phyloP scores from a whole-genome alignment of 2,329 filamentous ascomycete genomes.

The Fusarium sp. region DNA sequence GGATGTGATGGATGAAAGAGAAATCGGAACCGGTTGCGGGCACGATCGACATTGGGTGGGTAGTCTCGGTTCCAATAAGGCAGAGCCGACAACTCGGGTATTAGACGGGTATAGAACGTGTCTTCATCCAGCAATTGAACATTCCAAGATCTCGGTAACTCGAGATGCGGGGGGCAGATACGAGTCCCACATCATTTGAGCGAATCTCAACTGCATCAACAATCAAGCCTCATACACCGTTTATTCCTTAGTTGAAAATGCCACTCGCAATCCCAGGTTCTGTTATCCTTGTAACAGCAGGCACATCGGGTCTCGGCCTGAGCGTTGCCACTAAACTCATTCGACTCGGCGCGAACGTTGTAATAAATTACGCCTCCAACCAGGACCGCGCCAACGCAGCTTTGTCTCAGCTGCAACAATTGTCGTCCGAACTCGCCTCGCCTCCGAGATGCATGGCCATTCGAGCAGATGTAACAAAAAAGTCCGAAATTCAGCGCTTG shows the following conservation, averaged over 20 bases:
- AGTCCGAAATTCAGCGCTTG: neutral
- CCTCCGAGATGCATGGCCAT: neutral
- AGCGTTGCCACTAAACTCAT: slow-evolving; percentile 5
- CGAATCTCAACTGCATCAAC: neutral
- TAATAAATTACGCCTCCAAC: slow-evolving; percentile 9
- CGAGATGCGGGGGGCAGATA: too few species aligned
- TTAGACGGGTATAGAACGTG: neutral
- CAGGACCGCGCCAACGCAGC: neutral
- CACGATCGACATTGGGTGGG: neutral
- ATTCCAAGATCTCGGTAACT: too few species aligned
- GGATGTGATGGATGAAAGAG: slow-evolving; percentile 14
- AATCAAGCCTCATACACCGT: too few species aligned
- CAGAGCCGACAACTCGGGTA: slow-evolving; percentile 5
- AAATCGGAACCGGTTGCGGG: slow-evolving; percentile 36
- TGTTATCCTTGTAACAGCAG: neutral
- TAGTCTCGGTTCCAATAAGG: slow-evolving; percentile 26
- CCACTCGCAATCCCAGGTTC: neutral
- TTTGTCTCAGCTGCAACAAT: rapidly evolving
- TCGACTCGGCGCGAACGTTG: neutral
- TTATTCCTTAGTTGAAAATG: neutral
- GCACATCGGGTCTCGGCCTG: slow-evolving; percentile 7
- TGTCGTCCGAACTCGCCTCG: rapidly evolving
- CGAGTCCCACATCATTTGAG: neutral
- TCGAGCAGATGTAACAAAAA: neutral
- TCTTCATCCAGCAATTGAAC: too few species aligned